Evolutionary conservation across 805 yeast species (phyloP).

Genomic region (Ogataea siamensis): DNA sequence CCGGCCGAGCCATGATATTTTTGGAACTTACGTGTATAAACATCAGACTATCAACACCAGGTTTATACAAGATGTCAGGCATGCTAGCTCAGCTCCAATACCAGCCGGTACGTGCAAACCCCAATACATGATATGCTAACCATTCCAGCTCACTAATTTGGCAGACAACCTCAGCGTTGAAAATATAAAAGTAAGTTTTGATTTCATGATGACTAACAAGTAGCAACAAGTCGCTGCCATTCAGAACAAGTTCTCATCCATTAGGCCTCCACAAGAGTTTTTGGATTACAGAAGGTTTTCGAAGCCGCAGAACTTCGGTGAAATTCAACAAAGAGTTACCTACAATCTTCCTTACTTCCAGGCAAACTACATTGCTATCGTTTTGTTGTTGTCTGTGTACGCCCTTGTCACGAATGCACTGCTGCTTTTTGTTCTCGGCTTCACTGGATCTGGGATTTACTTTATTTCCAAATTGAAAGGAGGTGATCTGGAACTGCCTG

Average conservation of each 20-base stretch:
- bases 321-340: constrained; percentile 81
- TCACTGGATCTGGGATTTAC: constrained; percentile 70
- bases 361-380: constrained; percentile 77
- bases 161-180: constrained; percentile 51
- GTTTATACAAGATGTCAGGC: constrained; percentile 14
- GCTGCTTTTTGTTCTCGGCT: constrained; percentile 74
- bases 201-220: background rate
- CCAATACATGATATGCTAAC: constrained; percentile 14
- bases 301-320: constrained; percentile 87
- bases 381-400: constrained; percentile 71
- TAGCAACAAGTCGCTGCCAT: constrained; percentile 41
- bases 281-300: constrained; percentile 87
- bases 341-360: constrained; percentile 86
- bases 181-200: constrained; percentile 37
- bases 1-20: constrained; percentile 7
- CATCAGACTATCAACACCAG: background rate
- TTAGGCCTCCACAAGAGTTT: constrained; percentile 91
- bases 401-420: constrained; percentile 84
- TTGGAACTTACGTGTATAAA: constrained; percentile 16
- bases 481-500: constrained; percentile 73
- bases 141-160: constrained; percentile 38
- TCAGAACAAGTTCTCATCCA: constrained; percentile 62
- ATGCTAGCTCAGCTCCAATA: constrained; percentile 39
- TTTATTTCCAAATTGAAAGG: constrained; percentile 82
- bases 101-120: constrained; percentile 37